Evolutionary conservation across 1,284 basidiomycete species (phyloP).

Genomic region (Erythrobasidium hasegawianum): DNA sequence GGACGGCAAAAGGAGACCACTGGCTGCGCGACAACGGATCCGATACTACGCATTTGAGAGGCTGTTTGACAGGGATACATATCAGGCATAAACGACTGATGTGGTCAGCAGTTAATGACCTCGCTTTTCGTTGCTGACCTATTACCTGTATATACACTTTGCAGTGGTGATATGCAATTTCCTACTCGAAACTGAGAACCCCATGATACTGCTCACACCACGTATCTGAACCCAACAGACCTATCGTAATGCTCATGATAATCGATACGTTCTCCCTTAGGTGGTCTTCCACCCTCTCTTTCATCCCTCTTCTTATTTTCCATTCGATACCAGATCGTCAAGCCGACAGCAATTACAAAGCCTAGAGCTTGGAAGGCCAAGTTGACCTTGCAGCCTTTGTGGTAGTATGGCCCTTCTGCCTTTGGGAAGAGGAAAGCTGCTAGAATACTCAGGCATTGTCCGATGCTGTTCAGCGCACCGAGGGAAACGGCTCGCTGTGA

Average conservation of each 20-base stretch:
- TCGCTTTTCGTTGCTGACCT: no score
- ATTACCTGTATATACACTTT: no score
- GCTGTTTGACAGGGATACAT: no score
- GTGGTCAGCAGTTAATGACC: no score
- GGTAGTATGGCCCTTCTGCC: constrained; percentile 49
- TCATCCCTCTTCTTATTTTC: constrained; percentile 51
- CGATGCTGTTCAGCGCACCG: constrained; percentile 51
- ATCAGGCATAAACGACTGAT: no score
- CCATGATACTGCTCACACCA: constrained; percentile 1
- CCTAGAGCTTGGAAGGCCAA: constrained; percentile 51
- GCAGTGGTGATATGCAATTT: no score
- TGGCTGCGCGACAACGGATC: no score
- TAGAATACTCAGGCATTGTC: constrained; percentile 52
- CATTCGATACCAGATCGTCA: constrained; percentile 49
- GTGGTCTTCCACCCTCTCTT: constrained; percentile 50
- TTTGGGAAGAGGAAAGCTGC: constrained; percentile 53
- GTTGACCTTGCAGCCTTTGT: constrained; percentile 52
- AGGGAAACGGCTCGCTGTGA: constrained; percentile 51
- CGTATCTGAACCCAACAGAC: constrained; percentile 8
- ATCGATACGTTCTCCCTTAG: not conserved
- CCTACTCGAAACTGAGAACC: no score
- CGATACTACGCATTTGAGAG: no score
- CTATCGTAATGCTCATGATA: not conserved
- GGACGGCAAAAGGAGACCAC: no score
- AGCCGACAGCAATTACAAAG: constrained; percentile 47